phyloP scores from a whole-genome alignment of 2,329 filamentous ascomycete genomes.

The Chaetomiaceae sp. region DNA sequence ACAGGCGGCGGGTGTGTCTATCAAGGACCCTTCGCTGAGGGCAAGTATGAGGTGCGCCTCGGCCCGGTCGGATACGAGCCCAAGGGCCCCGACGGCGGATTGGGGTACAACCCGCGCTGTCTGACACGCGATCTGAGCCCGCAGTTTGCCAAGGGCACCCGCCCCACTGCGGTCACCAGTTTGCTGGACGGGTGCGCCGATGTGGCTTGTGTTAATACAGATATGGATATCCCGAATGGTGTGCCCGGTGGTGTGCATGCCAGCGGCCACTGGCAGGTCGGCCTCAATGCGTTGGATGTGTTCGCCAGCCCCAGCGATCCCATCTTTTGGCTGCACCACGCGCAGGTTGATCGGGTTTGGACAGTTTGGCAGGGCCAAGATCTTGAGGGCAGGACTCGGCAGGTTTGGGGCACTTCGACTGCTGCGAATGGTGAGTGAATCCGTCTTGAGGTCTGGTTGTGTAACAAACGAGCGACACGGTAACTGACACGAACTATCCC shows the following conservation, averaged over 20 bases:
- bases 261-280: conserved; percentile 16
- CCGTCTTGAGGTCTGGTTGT: background rate
- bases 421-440: conserved; percentile 13
- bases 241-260: conserved; percentile 11
- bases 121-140: conserved; percentile 16
- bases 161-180: conserved; percentile 9
- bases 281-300: conserved; percentile 10
- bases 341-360: conserved; percentile 19
- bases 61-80: conserved; percentile 14
- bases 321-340: conserved; percentile 19
- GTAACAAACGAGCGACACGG: too few relatives aligned
- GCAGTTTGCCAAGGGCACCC: background rate
- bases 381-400: background rate
- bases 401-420: conserved; percentile 17
- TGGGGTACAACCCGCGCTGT: conserved; percentile 21
- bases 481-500: background rate
- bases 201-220: conserved; percentile 1
- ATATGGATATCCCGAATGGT: conserved; percentile 5
- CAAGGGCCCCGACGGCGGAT: conserved; percentile 10
- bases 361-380: conserved; percentile 19
- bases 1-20: conserved; percentile 18
- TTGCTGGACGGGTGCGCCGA: conserved; percentile 13
- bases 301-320: conserved; percentile 19
- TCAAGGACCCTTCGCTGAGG: conserved; percentile 13
- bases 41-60: conserved; percentile 10